Percentiles rank a stretch among this genome's conserved stretches.
Conservation (phyloP, 23 red algal genomes). For the Gracilaria gracilis region DNA sequence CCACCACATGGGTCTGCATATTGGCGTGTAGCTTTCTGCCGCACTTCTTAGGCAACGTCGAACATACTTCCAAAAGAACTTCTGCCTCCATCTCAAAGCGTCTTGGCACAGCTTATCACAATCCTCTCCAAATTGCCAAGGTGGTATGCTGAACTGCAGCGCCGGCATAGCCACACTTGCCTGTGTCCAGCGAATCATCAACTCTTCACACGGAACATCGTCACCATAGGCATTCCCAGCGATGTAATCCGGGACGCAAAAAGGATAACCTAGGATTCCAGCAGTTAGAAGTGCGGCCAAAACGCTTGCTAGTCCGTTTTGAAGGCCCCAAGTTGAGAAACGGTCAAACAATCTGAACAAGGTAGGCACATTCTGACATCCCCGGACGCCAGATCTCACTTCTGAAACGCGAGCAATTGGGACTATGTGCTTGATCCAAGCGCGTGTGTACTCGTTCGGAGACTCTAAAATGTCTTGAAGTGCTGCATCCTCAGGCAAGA, state of each 20-base stretch:
- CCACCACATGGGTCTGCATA: slow-evolving; percentile 94
- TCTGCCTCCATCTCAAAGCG: slow-evolving; percentile 73
- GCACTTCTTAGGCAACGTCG: slow-evolving; percentile 31
- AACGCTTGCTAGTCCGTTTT: slow-evolving; percentile 87
- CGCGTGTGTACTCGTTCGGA: slow-evolving; percentile 84
- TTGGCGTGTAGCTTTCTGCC: slow-evolving; percentile 61
- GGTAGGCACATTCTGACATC: slow-evolving; percentile 68
- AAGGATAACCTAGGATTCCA: slow-evolving; percentile 84
- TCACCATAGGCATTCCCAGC: slow-evolving; percentile 93
- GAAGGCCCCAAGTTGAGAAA: slow-evolving; percentile 86
- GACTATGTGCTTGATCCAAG: slow-evolving; percentile 74
- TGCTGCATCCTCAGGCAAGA: slow-evolving; percentile 68
- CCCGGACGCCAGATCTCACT: slow-evolving; percentile 77
- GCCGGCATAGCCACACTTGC: slow-evolving; percentile 91
- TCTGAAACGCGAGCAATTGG: slow-evolving; percentile 73
- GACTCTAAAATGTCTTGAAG: slow-evolving; percentile 58
- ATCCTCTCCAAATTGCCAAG: slow-evolving; percentile 76
- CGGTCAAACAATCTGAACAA: slow-evolving; percentile 91
- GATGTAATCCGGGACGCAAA: slow-evolving; percentile 93
- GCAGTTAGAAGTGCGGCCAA: slow-evolving; percentile 79
- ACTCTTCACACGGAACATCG: slow-evolving; percentile 70
- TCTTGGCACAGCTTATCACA: slow-evolving; percentile 49
- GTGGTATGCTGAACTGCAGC: slow-evolving; percentile 86
- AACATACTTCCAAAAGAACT: slow-evolving; percentile 66
- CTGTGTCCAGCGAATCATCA: slow-evolving; percentile 89